Conservation (phyloP, 371 early-diverging fungal species). For the Conidiobolus incongruus region DNA sequence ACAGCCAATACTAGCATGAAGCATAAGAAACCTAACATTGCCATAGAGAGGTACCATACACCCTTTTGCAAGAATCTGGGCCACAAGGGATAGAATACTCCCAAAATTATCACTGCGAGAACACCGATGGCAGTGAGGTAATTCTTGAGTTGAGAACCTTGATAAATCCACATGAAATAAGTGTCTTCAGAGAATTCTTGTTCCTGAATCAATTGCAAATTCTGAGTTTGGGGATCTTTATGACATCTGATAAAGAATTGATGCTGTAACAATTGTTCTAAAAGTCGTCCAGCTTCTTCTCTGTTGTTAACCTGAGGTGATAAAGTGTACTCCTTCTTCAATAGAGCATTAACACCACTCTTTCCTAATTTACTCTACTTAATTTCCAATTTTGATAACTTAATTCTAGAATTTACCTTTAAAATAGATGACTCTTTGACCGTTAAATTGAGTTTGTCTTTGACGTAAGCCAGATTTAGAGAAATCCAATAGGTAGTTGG, state of each 20-base stretch:
- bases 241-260: background rate
- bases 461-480: conserved; percentile 45
- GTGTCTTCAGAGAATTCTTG: conserved; percentile 32
- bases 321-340: background rate
- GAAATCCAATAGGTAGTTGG: conserved; percentile 30
- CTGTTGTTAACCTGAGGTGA: too few species aligned
- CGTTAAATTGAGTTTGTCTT: conserved; percentile 74
- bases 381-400: background rate
- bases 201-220: background rate
- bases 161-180: conserved; percentile 91
- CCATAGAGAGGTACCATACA: conserved; percentile 82
- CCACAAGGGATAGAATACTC: conserved; percentile 98
- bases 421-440: conserved; percentile 76
- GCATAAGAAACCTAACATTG: conserved; percentile 66
- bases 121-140: conserved; percentile 55
- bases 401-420: conserved; percentile 30
- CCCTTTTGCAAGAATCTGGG: conserved; percentile 61
- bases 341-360: background rate
- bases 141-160: conserved; percentile 56
- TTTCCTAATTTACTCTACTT: too few species aligned
- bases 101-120: conserved; percentile 55
- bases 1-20: conserved; percentile 78
- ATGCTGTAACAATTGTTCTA: background rate
- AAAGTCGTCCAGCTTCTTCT: conserved; percentile 1
- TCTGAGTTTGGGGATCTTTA: conserved; percentile 1